Conservation (phyloP, 2,329 filamentous ascomycete genomes). For the Dothistroma pini region DNA sequence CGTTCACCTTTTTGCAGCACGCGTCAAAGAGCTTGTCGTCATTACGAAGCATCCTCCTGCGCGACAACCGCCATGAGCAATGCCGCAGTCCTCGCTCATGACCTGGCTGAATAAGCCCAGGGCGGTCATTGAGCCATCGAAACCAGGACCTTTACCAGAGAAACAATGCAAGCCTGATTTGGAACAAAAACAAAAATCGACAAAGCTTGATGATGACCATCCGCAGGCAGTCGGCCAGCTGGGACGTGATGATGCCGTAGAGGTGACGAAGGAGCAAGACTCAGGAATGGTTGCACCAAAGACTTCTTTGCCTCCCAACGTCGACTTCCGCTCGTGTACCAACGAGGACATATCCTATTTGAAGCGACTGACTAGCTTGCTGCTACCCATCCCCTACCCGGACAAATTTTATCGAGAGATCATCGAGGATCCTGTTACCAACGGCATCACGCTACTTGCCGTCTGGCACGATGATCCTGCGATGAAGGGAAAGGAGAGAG, state of each 20-base stretch:
- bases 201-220: background rate
- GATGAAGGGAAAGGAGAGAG: slow-evolving; percentile 23
- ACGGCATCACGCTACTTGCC: slow-evolving; percentile 57
- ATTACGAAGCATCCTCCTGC: background rate
- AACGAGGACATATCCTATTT: slow-evolving; percentile 53
- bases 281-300: background rate
- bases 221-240: background rate
- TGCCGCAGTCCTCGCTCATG: slow-evolving; percentile 47
- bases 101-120: slow-evolving; percentile 48
- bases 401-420: slow-evolving; percentile 59
- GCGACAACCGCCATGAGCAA: slow-evolving; percentile 20
- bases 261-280: background rate
- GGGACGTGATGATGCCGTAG: background rate
- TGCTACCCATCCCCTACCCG: slow-evolving; percentile 60
- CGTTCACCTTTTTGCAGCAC: background rate
- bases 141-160: background rate
- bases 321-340: slow-evolving; percentile 52
- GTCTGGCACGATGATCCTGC: slow-evolving; percentile 51
- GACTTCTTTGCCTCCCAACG: slow-evolving; percentile 44
- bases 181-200: background rate
- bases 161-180: background rate
- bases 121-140: slow-evolving; percentile 28
- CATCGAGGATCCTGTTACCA: slow-evolving; percentile 51
- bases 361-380: slow-evolving; percentile 55
- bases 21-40: background rate